A percentile compares a stretch with the other conserved stretches of the same genome.
Conservation (phyloP, 805 yeast species). For the Naumovozyma baii region DNA sequence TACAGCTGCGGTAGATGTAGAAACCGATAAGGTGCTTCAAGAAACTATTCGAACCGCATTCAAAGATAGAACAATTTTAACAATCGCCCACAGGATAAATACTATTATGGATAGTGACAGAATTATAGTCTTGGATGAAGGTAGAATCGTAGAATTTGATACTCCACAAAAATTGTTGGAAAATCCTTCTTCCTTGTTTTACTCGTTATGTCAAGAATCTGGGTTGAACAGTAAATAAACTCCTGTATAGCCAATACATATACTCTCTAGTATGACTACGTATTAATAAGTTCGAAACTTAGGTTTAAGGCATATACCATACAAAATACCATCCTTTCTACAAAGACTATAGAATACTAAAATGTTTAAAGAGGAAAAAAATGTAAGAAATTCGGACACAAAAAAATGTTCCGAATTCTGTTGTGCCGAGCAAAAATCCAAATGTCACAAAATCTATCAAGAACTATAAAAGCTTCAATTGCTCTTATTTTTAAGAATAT, state of each 20-base stretch:
- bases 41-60: constrained; percentile 69
- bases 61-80: constrained; percentile 65
- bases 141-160: constrained; percentile 69
- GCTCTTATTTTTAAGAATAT: too few relatives aligned
- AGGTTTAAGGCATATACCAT: too few relatives aligned
- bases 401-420: too few relatives aligned
- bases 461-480: background rate
- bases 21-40: constrained; percentile 69
- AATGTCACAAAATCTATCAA: background rate
- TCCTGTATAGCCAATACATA: background rate
- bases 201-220: constrained; percentile 72
- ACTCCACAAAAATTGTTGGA: constrained; percentile 58
- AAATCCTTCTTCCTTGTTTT: constrained; percentile 60
- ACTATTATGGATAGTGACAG: constrained; percentile 76
- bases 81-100: constrained; percentile 78
- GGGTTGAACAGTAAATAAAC: constrained; percentile 37
- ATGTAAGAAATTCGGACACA: too few relatives aligned
- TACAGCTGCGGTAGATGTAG: constrained; percentile 82
- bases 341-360: too few relatives aligned
- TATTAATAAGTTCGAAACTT: too few relatives aligned
- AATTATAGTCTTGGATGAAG: constrained; percentile 67
- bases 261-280: too few relatives aligned
- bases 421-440: too few relatives aligned
- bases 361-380: too few relatives aligned
- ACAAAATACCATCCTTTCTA: too few relatives aligned